Conservation (phyloP, 2,329 filamentous ascomycete species). For the Calycina marina region DNA sequence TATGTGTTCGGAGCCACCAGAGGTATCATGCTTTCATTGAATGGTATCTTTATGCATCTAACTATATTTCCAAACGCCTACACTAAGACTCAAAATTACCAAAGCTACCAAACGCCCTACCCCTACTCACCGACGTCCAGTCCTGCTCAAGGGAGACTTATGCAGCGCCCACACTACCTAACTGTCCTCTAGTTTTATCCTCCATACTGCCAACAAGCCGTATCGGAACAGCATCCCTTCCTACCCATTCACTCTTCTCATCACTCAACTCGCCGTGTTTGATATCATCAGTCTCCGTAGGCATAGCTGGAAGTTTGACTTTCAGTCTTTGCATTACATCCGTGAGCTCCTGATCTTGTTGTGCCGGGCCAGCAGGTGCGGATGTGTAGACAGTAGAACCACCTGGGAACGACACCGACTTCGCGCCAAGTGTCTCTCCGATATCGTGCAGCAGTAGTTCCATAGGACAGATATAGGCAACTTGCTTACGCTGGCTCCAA, state of each 20-base stretch:
- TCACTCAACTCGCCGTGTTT: background rate
- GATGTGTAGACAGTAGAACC: slow-evolving; percentile 24
- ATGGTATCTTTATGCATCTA: too few species aligned
- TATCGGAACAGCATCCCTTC: background rate
- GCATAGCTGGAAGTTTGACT: slow-evolving; percentile 10
- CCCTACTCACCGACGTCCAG: too few species aligned
- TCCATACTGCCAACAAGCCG: too few species aligned
- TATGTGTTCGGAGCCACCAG: too few species aligned
- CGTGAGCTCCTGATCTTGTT: slow-evolving; percentile 2
- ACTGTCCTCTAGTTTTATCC: too few species aligned
- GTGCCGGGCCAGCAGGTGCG: background rate
- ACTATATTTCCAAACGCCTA: too few species aligned
- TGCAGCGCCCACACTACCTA: too few species aligned
- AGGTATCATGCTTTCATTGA: too few species aligned
- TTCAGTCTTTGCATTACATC: slow-evolving; percentile 9
- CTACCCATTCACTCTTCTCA: background rate
- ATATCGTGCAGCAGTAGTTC: slow-evolving; percentile 80
- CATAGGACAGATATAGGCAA: slow-evolving; percentile 93
- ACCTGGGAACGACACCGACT: slow-evolving; percentile 56
- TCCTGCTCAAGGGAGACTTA: too few species aligned
- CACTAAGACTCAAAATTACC: too few species aligned
- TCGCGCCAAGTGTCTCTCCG: slow-evolving; percentile 57
- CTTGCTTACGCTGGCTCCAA: slow-evolving; percentile 65
- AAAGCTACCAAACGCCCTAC: too few species aligned
- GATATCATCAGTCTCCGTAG: slow-evolving; percentile 9